These are phyloP conservation scores for Mayamaea pseudoterrestris DNA, from an alignment of 108 stramenopile genomes.

Conservation along the genomic window DNA sequence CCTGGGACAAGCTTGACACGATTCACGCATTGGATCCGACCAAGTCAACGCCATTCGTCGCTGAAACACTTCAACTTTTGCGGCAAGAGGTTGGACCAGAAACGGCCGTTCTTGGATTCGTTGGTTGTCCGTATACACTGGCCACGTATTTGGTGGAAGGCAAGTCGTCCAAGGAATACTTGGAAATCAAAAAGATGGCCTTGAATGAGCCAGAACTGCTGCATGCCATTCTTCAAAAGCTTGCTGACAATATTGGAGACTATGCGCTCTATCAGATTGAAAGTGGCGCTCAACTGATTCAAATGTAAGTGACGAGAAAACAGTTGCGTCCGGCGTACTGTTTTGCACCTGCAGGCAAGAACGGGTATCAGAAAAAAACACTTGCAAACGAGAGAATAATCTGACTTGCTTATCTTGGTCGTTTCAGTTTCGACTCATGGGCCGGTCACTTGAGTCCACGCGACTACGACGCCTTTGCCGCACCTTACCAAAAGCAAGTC, in stretches of 20 bases:
- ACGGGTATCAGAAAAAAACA: no score
- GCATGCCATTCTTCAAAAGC: conserved; percentile 77
- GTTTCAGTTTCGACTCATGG: conserved; percentile 99
- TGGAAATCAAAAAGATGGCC: conserved; percentile 91
- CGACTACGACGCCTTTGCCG: conserved; percentile 90
- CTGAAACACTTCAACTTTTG: conserved; percentile 77
- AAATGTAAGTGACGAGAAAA: no score
- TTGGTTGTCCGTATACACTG: conserved; percentile 97
- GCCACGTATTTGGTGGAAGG: conserved; percentile 97
- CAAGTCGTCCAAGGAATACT: conserved; percentile 85
- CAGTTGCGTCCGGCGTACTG: no score
- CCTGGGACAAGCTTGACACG: conserved; percentile 13
- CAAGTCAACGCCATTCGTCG: conserved; percentile 80
- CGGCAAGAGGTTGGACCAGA: conserved; percentile 74
- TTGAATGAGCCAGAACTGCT: conserved; percentile 81
- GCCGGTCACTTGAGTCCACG: conserved; percentile 90
- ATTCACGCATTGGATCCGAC: conserved; percentile 81
- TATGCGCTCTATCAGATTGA: conserved; percentile 94
- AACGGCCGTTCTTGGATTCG: conserved; percentile 96
- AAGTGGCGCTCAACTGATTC: conserved; percentile 94
- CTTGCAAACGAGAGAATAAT: no score
- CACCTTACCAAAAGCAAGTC: conserved; percentile 90
- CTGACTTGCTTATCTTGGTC: no score
- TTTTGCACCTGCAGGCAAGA: no score
- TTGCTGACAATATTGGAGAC: conserved; percentile 84